Evolutionary conservation across 768 basidiomycete species (phyloP).

Genomic region (Suillus alpinus): DNA sequence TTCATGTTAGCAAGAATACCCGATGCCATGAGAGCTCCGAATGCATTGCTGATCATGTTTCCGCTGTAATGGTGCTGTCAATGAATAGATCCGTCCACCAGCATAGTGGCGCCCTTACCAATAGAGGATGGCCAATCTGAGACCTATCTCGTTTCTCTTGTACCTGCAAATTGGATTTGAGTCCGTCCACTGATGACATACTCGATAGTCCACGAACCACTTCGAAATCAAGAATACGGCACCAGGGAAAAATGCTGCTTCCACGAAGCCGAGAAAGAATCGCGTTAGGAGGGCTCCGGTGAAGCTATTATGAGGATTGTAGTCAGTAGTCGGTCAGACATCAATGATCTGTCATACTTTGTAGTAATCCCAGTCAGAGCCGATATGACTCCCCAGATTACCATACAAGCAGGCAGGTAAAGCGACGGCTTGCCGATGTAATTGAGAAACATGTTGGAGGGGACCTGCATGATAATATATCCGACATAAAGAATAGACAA

Average conservation of each 20-base stretch:
- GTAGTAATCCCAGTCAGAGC: slow-evolving; percentile 40
- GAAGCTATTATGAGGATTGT: slow-evolving; percentile 29
- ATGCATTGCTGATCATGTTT: slow-evolving; percentile 53
- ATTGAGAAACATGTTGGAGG: slow-evolving; percentile 71
- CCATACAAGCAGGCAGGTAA: slow-evolving; percentile 66
- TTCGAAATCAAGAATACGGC: slow-evolving; percentile 39
- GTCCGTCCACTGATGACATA: slow-evolving; percentile 20
- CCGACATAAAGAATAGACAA: slow-evolving; percentile 69
- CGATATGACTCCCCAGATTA: slow-evolving; percentile 66
- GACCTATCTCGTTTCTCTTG: slow-evolving; percentile 40
- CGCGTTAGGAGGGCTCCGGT: slow-evolving; percentile 40
- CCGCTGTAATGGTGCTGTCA: slow-evolving; percentile 20
- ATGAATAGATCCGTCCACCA: too few relatives aligned
- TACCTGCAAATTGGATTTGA: slow-evolving; percentile 34
- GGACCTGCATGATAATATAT: slow-evolving; percentile 40
- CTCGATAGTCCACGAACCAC: slow-evolving; percentile 26
- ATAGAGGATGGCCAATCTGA: slow-evolving; percentile 43
- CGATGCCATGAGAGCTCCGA: slow-evolving; percentile 49
- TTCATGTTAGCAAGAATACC: slow-evolving; percentile 48
- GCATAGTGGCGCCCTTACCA: slow-evolving; percentile 18
- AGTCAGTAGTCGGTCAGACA: not conserved
- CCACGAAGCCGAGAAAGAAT: slow-evolving; percentile 54
- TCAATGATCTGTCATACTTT: slow-evolving; percentile 19
- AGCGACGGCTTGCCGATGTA: slow-evolving; percentile 64
- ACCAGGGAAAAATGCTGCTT: slow-evolving; percentile 45